Conservation (phyloP, 1,139 yeast genomes). For the Candida pseudoviswanathii region DNA sequence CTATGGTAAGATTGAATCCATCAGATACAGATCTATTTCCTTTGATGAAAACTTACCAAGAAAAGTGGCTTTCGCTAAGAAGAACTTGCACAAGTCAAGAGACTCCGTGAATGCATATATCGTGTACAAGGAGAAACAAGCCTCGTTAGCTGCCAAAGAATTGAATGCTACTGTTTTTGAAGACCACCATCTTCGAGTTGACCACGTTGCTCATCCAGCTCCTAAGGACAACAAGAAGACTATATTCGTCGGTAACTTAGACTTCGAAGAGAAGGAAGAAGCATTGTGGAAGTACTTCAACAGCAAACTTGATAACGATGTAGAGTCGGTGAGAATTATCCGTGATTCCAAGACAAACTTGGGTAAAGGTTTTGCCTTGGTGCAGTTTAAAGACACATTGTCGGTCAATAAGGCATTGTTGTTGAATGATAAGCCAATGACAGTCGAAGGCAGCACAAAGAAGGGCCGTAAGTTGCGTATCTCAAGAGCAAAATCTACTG, state of each 20-base stretch:
- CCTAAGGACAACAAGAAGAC: slow-evolving; percentile 82
- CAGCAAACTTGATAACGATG: slow-evolving; percentile 58
- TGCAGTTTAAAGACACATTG: slow-evolving; percentile 83
- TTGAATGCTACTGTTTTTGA: slow-evolving; percentile 72
- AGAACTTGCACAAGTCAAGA: slow-evolving; percentile 73
- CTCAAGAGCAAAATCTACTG: slow-evolving; percentile 66
- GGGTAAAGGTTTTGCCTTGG: slow-evolving; percentile 97
- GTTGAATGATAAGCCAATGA: slow-evolving; percentile 70
- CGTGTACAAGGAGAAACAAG: slow-evolving; percentile 61
- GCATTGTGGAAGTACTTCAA: slow-evolving; percentile 82
- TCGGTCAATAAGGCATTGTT: slow-evolving; percentile 82
- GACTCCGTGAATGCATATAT: slow-evolving; percentile 88
- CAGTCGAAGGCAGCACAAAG: slow-evolving; percentile 20
- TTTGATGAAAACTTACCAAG: slow-evolving; percentile 88
- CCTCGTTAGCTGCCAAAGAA: slow-evolving; percentile 52
- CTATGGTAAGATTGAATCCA: slow-evolving; percentile 66
- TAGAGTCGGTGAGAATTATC: slow-evolving; percentile 86
- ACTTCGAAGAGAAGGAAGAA: slow-evolving; percentile 92
- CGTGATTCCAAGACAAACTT: slow-evolving; percentile 92
- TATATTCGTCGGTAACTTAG: slow-evolving; percentile 90
- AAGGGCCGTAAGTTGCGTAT: slow-evolving; percentile 69
- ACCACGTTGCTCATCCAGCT: slow-evolving; percentile 88
- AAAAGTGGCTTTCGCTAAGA: slow-evolving; percentile 86
- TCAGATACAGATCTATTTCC: slow-evolving; percentile 91
- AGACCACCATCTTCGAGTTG: slow-evolving; percentile 82